Evolutionary conservation across 177 flowering plant species (phyloP), one percentile per base, ranked within the genome.

Genomic region (Vitis hybrid): DNA sequence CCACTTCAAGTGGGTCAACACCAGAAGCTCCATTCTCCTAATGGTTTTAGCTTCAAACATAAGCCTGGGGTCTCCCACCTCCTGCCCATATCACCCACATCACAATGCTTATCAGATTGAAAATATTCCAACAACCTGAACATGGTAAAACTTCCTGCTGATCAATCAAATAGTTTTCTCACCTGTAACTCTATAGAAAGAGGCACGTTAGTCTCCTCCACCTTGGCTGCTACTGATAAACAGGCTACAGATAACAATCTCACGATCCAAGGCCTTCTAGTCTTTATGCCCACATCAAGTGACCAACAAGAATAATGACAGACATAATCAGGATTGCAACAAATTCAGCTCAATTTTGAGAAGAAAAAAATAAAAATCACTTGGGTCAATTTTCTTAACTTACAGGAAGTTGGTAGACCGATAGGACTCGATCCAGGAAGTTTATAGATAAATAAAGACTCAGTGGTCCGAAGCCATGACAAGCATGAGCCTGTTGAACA

Each of bases 401-500:
- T 76, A 88, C 91, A 21, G 86, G 87, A 17, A 88, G 62, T 32
- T 80, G 80, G 68, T 74, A 72, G 6, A 69, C 56, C 6, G 91
- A 84, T 30, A 84, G 68, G 73, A 86, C 86, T 2, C 91, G 83
- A 72, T 88, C 90, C 75, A 84, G 74, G 78, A 79, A 88, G 78
- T 81, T 86, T 30, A 79, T 46, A 9, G 90, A 71, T 60, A 86
- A 74, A 59, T 73, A 84, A 35, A 79, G 35, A 61, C 81, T 65
- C 64, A 73, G 32, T 35, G 87, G 82, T 72, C 85, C 83, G 66
- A 83, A 88, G 32, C 79, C 68, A 68, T 62, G 78, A 67, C 75
- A 73, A 30, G 80, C 63, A 77, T 73, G 75, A 74, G 82, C 91
- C 91, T 88, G 87, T 72, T 48, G 60, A 78, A 61, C 49, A 70